phyloP scores from a whole-genome alignment of 108 stramenopile genomes.

The Nitzschia sp. region DNA sequence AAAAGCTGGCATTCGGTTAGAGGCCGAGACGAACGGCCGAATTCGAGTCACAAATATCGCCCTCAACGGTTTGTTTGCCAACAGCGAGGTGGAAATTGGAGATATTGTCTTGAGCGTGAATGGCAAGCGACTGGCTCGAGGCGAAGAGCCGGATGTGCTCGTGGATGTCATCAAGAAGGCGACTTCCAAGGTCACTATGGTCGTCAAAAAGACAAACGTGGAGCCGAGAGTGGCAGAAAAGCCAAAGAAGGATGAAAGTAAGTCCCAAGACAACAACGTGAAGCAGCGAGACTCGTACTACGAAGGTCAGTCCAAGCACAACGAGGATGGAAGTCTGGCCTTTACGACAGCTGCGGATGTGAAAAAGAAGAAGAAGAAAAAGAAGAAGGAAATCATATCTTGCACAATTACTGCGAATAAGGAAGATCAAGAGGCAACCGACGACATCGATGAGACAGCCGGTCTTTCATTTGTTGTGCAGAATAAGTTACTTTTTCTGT shows the following conservation, averaged over 20 bases:
- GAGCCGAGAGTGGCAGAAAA: neutral
- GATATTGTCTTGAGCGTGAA: constrained; percentile 33
- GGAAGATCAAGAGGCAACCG: neutral
- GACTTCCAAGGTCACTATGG: constrained; percentile 18
- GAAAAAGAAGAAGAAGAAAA: constrained; percentile 4
- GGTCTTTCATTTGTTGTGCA: constrained; percentile 15
- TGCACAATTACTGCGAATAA: constrained; percentile 27
- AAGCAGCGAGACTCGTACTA: constrained; percentile 22
- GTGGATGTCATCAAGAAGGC: constrained; percentile 18
- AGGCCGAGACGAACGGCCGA: constrained; percentile 16
- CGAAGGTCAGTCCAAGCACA: constrained; percentile 13
- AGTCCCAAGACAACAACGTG: constrained; percentile 22
- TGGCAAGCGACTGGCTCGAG: constrained; percentile 21
- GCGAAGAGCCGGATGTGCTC: constrained; percentile 27
- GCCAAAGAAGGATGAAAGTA: neutral
- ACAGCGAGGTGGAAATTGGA: constrained; percentile 28
- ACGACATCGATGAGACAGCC: neutral
- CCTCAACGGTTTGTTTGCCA: constrained; percentile 27
- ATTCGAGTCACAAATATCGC: constrained; percentile 21
- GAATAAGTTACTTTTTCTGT: constrained; percentile 8
- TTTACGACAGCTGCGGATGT: constrained; percentile 1
- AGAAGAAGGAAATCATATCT: neutral
- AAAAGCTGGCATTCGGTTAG: constrained; percentile 33
- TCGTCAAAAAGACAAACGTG: constrained; percentile 23
- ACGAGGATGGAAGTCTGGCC: constrained; percentile 28